phyloP scores from a whole-genome alignment of 2,329 filamentous ascomycete genomes.

The Nemania sp. region DNA sequence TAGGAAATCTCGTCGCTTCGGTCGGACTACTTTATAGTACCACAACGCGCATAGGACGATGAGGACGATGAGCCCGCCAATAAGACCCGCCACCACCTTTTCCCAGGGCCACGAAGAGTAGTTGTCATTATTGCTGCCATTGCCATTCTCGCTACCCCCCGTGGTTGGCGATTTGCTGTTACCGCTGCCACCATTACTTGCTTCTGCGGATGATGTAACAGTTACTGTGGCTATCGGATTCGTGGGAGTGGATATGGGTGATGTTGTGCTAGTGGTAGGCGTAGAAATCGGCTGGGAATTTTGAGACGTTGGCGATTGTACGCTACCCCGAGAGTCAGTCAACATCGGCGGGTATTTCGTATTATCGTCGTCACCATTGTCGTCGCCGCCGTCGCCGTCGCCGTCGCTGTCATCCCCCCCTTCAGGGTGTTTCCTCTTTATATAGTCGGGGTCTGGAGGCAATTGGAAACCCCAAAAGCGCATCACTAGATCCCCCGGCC shows the following conservation, averaged over 20 bases:
- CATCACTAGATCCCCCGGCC: neutral
- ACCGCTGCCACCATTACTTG: neutral
- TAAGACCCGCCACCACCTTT: slow-evolving; percentile 34
- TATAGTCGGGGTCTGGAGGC: neutral
- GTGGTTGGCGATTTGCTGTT: neutral
- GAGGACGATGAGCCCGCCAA: slow-evolving; percentile 40
- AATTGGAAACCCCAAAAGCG: neutral
- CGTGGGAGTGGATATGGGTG: neutral
- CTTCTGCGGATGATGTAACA: neutral
- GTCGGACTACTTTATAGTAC: slow-evolving; percentile 41
- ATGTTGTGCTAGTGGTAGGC: neutral
- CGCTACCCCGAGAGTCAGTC: no score
- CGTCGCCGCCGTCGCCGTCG: neutral
- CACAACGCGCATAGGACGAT: slow-evolving; percentile 32
- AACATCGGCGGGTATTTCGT: no score
- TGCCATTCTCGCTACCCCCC: neutral
- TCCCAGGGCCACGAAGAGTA: neutral
- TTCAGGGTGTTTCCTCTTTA: neutral
- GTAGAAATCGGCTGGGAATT: no score
- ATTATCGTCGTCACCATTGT: no score
- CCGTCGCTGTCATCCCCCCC: neutral
- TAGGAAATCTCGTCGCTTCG: slow-evolving; percentile 29
- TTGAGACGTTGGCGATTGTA: no score
- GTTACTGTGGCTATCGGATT: neutral
- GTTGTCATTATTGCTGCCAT: neutral